phyloP scores from a whole-genome alignment of 306 rosid species.

The Citrullus mucosospermus region DNA sequence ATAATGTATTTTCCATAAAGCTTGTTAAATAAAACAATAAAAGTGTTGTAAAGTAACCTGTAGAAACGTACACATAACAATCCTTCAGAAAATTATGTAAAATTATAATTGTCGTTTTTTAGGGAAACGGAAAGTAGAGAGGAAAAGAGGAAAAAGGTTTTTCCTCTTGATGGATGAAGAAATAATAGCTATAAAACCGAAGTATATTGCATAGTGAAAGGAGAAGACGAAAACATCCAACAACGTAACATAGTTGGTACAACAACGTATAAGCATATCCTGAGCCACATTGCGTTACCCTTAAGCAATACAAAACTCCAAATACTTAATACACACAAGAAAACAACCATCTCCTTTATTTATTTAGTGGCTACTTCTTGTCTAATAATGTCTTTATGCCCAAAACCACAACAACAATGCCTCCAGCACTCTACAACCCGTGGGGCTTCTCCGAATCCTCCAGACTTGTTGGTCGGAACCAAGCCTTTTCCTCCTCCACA shows the following conservation, averaged over 20 bases:
- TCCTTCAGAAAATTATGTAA: too few relatives aligned
- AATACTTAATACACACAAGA: too few relatives aligned
- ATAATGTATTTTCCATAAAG: too few relatives aligned
- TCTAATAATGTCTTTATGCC: neutral
- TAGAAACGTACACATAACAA: neutral
- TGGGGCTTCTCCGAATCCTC: constrained; percentile 96
- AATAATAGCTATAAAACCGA: neutral
- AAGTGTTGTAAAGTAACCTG: neutral
- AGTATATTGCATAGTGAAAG: neutral
- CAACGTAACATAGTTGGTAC: neutral
- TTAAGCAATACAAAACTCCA: neutral
- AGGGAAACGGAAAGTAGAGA: neutral
- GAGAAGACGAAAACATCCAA: neutral
- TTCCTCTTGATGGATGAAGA: neutral
- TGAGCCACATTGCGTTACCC: neutral
- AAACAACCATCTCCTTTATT: neutral
- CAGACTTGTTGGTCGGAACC: constrained; percentile 76
- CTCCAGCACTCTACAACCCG: neutral
- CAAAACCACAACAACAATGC: neutral
- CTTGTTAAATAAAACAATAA: too few relatives aligned
- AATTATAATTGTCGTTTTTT: too few relatives aligned
- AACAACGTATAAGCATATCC: neutral
- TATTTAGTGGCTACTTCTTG: neutral
- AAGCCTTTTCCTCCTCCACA: constrained; percentile 75
- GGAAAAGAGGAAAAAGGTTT: neutral